A percentile compares a stretch with the other conserved stretches of the same genome.
Conservation (phyloP, 768 basidiomycete species). For the Clavaria fumosa region DNA sequence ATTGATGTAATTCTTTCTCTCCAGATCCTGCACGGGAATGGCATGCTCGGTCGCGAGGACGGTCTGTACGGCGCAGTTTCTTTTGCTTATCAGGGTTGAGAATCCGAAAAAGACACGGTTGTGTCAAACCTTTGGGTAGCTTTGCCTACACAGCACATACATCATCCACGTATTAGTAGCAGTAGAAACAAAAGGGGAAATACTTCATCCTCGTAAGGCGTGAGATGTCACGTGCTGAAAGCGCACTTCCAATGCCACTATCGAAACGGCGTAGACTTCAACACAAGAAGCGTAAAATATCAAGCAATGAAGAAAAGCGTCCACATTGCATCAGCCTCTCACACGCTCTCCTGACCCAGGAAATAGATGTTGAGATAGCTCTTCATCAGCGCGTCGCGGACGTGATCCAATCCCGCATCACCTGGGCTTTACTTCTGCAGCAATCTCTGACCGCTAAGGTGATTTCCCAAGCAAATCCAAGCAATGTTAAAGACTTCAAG, state of each 20-base stretch:
- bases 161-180: too few relatives aligned
- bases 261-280: too few relatives aligned
- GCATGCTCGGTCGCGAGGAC: conserved; percentile 84
- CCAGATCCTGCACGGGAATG: conserved; percentile 74
- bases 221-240: too few relatives aligned
- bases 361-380: conserved; percentile 34
- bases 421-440: conserved; percentile 32
- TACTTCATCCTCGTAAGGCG: too few relatives aligned
- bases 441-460: conserved; percentile 12
- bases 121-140: too few relatives aligned
- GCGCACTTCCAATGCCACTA: too few relatives aligned
- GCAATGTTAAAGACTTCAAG: conserved; percentile 14
- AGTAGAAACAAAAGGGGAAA: too few relatives aligned
- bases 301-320: too few relatives aligned
- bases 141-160: too few relatives aligned
- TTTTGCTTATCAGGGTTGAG: conserved; percentile 86
- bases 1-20: conserved; percentile 3
- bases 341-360: too few relatives aligned
- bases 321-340: not conserved
- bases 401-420: conserved; percentile 29
- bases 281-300: too few relatives aligned
- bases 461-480: conserved; percentile 1
- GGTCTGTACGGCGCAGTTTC: conserved; percentile 93
- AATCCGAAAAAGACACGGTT: too few relatives aligned
- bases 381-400: conserved; percentile 26